phyloP scores from a whole-genome alignment of 179 eudicot species.

The Drosera spatulata region DNA sequence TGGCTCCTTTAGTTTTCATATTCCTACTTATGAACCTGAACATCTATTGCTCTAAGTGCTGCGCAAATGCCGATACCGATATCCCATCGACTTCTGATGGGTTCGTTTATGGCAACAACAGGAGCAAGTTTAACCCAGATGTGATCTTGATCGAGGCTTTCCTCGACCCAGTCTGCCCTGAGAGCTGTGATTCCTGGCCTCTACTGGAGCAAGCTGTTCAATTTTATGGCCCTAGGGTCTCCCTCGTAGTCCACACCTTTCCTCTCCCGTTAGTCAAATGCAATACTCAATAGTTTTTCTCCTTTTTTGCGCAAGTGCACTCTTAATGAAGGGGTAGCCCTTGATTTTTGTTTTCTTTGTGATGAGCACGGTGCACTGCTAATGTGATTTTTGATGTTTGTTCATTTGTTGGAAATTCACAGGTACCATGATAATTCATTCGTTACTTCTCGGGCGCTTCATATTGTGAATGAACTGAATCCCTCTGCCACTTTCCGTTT shows the following conservation, averaged over 20 bases:
- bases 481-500: conserved; percentile 55
- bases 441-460: conserved; percentile 66
- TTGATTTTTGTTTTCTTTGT: background rate
- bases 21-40: too few relatives aligned
- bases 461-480: conserved; percentile 53
- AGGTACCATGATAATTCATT: conserved; percentile 91
- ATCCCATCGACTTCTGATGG: conserved; percentile 33
- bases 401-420: conserved; percentile 7
- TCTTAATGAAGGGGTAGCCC: too few relatives aligned
- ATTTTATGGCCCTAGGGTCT: conserved; percentile 30
- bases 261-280: conserved; percentile 49
- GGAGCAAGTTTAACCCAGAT: conserved; percentile 17
- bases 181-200: conserved; percentile 70
- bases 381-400: background rate
- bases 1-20: too few relatives aligned
- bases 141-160: conserved; percentile 57
- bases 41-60: too few relatives aligned
- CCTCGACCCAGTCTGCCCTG: conserved; percentile 89
- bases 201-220: conserved; percentile 48
- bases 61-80: too few relatives aligned
- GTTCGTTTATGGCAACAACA: conserved; percentile 24
- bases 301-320: too few relatives aligned
- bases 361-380: background rate
- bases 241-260: conserved; percentile 60
- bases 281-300: background rate